A percentile compares a stretch with the other conserved stretches of the same genome.
These are phyloP conservation scores for Laguncularia racemosa DNA, from an alignment of 345 rosid species.

Conservation along the genomic window DNA sequence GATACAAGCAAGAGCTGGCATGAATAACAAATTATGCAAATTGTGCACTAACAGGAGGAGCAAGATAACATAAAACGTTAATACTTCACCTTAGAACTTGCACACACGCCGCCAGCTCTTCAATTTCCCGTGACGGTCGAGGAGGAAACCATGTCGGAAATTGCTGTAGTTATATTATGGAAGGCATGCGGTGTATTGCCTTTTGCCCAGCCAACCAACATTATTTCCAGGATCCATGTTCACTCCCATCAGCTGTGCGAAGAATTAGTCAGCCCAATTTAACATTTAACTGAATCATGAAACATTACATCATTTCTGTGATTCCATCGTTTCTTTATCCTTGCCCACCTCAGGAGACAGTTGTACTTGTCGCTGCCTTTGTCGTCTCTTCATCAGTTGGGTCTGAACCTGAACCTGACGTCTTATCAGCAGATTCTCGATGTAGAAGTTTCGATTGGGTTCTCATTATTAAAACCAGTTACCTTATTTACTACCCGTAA, in stretches of 20 bases:
- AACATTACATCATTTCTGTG: slow-evolving; percentile 7
- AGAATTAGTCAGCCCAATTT: slow-evolving; percentile 11
- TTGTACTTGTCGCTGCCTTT: slow-evolving; percentile 9
- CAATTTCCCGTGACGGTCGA: too few relatives aligned
- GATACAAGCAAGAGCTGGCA: too few relatives aligned
- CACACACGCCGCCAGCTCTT: too few relatives aligned
- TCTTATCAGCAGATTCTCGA: slow-evolving; percentile 12
- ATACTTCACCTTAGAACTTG: too few relatives aligned
- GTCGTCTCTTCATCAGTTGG: slow-evolving; percentile 7
- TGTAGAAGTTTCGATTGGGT: slow-evolving; percentile 6
- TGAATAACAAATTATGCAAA: too few relatives aligned
- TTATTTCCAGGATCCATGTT: background rate
- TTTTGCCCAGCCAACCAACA: background rate
- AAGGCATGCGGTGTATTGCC: too few relatives aligned
- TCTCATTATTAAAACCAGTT: background rate
- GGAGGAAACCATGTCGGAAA: background rate
- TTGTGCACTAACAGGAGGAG: too few relatives aligned
- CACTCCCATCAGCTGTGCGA: background rate
- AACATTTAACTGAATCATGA: slow-evolving; percentile 8
- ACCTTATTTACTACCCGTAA: slow-evolving; percentile 2
- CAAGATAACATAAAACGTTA: too few relatives aligned
- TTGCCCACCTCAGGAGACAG: slow-evolving; percentile 11
- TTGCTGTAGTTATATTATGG: too few relatives aligned
- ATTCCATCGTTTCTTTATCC: slow-evolving; percentile 10
- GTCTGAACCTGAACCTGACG: slow-evolving; percentile 11